These are phyloP conservation scores for Mycena venus DNA, from an alignment of 768 basidiomycete species.

Conservation along the genomic window DNA sequence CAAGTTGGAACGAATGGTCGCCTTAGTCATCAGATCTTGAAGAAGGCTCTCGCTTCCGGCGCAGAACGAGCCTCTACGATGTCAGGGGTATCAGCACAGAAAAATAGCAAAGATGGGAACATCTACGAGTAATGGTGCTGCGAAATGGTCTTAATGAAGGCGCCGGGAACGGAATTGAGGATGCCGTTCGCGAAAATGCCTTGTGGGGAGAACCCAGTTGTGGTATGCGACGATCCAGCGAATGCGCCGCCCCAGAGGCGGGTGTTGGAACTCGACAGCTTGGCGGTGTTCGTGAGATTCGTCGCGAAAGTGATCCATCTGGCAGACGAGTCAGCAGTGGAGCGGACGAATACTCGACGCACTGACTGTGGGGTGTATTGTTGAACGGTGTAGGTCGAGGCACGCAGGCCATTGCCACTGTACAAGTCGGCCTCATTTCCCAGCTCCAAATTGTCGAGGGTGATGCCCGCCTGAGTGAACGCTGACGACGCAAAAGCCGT, in stretches of 20 bases:
- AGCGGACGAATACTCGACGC: not conserved
- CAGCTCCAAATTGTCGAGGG: conserved; percentile 68
- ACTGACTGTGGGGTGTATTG: conserved; percentile 67
- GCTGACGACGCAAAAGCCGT: conserved; percentile 59
- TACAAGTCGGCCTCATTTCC: conserved; percentile 76
- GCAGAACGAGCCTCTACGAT: conserved; percentile 71
- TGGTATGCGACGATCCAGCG: conserved; percentile 62
- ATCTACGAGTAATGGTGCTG: conserved; percentile 58
- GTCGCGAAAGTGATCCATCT: conserved; percentile 69
- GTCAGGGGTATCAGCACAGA: conserved; percentile 7
- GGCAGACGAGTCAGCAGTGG: conserved; percentile 9
- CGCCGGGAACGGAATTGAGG: conserved; percentile 60
- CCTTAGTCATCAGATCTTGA: conserved; percentile 77
- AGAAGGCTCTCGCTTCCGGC: conserved; percentile 65
- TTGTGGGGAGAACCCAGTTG: conserved; percentile 70
- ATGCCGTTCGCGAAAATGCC: conserved; percentile 67
- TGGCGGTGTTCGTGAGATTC: conserved; percentile 56
- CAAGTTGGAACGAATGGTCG: conserved; percentile 68
- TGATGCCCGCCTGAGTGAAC: conserved; percentile 56
- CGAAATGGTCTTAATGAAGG: conserved; percentile 69
- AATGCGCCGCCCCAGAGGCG: conserved; percentile 66
- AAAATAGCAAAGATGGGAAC: conserved; percentile 1
- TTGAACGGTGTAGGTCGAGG: conserved; percentile 51
- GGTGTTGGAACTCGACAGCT: conserved; percentile 53
- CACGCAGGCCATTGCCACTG: conserved; percentile 57